phyloP scores from a whole-genome alignment of 2,329 filamentous ascomycete species.

The Fusarium dimerum region DNA sequence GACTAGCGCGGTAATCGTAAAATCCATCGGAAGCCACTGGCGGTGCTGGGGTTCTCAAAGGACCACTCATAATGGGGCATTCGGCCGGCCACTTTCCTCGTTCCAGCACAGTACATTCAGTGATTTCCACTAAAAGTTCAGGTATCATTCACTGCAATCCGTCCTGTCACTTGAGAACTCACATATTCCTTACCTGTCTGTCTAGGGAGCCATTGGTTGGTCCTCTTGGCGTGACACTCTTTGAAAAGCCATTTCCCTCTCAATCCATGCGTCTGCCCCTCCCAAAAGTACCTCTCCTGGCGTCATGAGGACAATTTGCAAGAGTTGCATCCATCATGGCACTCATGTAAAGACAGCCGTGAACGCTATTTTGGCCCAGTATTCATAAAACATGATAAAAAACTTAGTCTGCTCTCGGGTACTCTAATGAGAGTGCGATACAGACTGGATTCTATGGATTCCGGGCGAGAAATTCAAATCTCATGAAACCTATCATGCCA shows the following conservation, averaged over 20 bases:
- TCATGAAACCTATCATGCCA: neutral
- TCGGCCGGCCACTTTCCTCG: slow-evolving; percentile 16
- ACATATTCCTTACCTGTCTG: too few species aligned
- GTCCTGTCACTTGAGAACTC: neutral
- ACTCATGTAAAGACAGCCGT: neutral
- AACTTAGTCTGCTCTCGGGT: neutral
- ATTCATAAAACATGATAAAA: neutral
- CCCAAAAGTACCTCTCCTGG: neutral
- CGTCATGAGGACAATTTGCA: neutral
- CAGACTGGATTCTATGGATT: neutral
- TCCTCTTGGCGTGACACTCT: too few species aligned
- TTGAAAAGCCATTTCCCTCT: neutral
- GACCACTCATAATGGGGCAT: slow-evolving; percentile 21
- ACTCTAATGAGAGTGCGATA: neutral
- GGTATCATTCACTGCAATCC: neutral
- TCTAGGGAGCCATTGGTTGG: too few species aligned
- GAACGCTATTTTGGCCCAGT: neutral
- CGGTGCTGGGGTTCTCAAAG: slow-evolving; percentile 1
- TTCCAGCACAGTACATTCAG: slow-evolving; percentile 2
- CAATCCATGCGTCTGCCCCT: neutral
- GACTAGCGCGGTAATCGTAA: slow-evolving; percentile 28
- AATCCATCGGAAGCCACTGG: slow-evolving; percentile 15
- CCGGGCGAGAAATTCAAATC: neutral
- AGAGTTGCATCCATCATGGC: neutral
- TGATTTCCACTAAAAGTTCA: neutral